These are phyloP conservation scores for Schizonepeta tenuifolia DNA, from an alignment of 257 asterid species.

Conservation along the genomic window DNA sequence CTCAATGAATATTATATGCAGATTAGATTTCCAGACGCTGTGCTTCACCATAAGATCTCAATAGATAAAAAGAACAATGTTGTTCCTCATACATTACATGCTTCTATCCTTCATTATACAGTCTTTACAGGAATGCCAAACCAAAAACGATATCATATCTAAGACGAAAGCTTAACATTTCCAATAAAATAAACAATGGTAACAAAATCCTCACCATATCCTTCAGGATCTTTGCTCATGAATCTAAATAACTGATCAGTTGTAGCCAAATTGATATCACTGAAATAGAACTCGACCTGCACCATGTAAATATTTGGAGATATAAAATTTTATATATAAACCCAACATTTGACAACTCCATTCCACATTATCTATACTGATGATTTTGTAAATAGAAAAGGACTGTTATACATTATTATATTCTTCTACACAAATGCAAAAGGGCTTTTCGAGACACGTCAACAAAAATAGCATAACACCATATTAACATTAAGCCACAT, in stretches of 20 bases:
- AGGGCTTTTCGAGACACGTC: neutral
- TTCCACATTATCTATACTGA: neutral
- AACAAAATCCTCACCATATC: constrained; percentile 64
- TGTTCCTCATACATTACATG: constrained; percentile 16
- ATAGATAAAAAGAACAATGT: constrained; percentile 10
- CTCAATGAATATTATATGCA: neutral
- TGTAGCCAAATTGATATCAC: constrained; percentile 92
- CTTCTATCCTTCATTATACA: constrained; percentile 8
- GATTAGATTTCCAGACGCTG: neutral
- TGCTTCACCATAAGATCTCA: neutral
- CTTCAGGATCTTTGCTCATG: constrained; percentile 85
- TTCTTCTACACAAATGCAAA: neutral
- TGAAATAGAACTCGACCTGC: constrained; percentile 93
- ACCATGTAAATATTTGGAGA: constrained; percentile 20
- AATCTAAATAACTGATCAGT: constrained; percentile 74
- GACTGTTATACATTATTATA: neutral
- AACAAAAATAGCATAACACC: neutral
- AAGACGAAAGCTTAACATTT: constrained; percentile 7
- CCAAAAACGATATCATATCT: neutral
- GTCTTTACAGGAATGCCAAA: constrained; percentile 2
- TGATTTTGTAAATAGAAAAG: neutral
- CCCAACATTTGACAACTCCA: neutral
- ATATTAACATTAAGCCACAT: constrained; percentile 4
- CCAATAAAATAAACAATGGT: constrained; percentile 17
- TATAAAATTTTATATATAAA: neutral